Evolutionary conservation across 148 eudicot species (phyloP), one percentile per base, ranked within the genome.

Genomic region (Nepenthes gracilis): DNA sequence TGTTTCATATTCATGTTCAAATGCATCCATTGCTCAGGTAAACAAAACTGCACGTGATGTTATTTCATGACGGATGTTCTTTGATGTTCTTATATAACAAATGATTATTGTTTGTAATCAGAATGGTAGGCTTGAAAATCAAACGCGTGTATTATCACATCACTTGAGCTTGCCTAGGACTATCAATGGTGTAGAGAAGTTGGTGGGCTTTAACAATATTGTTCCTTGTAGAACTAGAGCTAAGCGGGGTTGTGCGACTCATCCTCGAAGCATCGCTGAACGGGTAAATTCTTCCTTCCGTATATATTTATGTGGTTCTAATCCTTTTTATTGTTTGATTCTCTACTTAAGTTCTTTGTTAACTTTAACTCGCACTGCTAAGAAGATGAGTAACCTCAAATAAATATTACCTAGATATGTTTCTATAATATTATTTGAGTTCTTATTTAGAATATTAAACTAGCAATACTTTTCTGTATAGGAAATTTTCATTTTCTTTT

Each of bases 201-300:
- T 92, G 50, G 61, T 87, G 66, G 94, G 86, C 38, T 77, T 83
- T 37, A 85, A 88, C 67, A 96, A 88, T 59, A 77, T 87, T 0
- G 98, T 92, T 58, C 92, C 87, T 40, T 84, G 94, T 71, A 83
- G 85, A 68, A 83, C 77, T 72, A 84, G 98, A 33, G 98, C 98
- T 12, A 92, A 92, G 75, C 90, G 98, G 7, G 98, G 98, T 61
- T 92, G 94, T 77, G 98, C 98, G 12, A 92, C 96, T 11, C 98
- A 92, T 71, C 98, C 98, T 72, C 94, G 98, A 35, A 92, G 98
- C 73, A 92, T 92, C 62, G 98, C 98, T 0, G 98, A 92, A 67
- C 81, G 98, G 74, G 97, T 92, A 76, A 67, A 60, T 12, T 6
- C 33, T 64, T 43, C 23, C 23, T 0, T 23, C 23, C 23, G 23